Percentiles rank a stretch among this genome's conserved stretches.
Conservation (phyloP, 2,329 filamentous ascomycete genomes). For the Diaporthe humulicola region DNA sequence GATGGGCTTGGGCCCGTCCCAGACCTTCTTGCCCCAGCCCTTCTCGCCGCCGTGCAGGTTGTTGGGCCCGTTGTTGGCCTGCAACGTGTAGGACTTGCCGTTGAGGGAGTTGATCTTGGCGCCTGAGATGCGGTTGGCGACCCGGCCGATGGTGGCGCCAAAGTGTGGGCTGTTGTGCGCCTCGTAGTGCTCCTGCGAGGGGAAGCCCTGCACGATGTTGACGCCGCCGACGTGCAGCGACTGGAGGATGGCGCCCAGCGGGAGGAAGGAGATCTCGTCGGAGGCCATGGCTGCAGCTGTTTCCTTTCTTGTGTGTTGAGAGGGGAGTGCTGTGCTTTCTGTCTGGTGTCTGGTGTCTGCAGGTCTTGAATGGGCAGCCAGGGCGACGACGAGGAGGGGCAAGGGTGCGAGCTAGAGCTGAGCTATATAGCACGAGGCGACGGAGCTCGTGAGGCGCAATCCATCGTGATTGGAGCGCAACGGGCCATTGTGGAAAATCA, state of each 20-base stretch:
- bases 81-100: conserved; percentile 75
- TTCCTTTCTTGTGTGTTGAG: neutral
- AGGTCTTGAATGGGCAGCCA: neutral
- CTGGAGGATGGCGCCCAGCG: conserved; percentile 84
- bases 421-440: neutral
- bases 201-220: conserved; percentile 93
- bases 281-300: conserved; percentile 50
- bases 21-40: conserved; percentile 87
- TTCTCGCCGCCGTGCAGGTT: conserved; percentile 78
- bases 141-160: conserved; percentile 91
- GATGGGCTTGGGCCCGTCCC: conserved; percentile 77
- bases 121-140: conserved; percentile 83
- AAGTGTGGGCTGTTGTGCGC: conserved; percentile 84
- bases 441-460: neutral
- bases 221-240: conserved; percentile 81
- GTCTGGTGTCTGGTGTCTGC: neutral
- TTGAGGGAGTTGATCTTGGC: conserved; percentile 82
- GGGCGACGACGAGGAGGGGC: neutral
- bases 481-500: neutral
- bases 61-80: conserved; percentile 83
- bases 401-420: neutral
- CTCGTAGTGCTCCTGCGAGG: conserved; percentile 80
- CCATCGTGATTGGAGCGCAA: conserved; percentile 39
- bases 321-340: neutral
- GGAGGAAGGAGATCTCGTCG: conserved; percentile 74